Conservation (phyloP, 257 asterid species). For the Solanum chiquidenum region DNA sequence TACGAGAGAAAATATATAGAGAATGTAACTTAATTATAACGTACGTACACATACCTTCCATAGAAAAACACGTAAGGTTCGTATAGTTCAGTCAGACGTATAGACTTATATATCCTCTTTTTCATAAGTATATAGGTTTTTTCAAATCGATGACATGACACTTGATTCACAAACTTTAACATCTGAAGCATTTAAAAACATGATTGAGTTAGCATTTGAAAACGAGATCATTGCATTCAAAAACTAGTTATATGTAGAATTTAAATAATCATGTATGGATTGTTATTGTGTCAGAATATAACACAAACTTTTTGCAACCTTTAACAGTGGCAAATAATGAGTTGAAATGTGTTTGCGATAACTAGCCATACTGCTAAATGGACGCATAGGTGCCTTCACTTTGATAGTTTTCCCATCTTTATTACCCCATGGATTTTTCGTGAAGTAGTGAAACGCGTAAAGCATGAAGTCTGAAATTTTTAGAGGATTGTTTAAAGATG, state of each 20-base stretch:
- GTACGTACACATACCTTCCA: constrained; percentile 26
- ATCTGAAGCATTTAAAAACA: background rate
- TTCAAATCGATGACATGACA: constrained; percentile 23
- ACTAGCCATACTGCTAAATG: constrained; percentile 27
- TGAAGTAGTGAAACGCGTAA: constrained; percentile 14
- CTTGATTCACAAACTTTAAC: background rate
- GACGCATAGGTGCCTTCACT: background rate
- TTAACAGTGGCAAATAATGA: constrained; percentile 29
- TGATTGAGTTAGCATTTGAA: background rate
- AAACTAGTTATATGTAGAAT: background rate
- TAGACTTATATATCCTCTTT: constrained; percentile 12
- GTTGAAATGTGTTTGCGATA: constrained; percentile 29
- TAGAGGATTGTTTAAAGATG: constrained; percentile 35
- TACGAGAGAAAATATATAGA: too few relatives aligned
- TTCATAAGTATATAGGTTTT: constrained; percentile 3
- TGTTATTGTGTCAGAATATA: too few relatives aligned
- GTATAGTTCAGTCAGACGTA: constrained; percentile 30
- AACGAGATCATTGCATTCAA: too few relatives aligned
- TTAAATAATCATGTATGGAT: background rate
- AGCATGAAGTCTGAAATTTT: constrained; percentile 7
- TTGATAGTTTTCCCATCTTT: constrained; percentile 18
- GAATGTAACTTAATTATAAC: too few relatives aligned
- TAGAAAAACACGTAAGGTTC: constrained; percentile 35
- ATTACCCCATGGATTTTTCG: constrained; percentile 20
- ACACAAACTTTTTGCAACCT: constrained; percentile 10